These are phyloP conservation scores for Aspergillus fischeri DNA, from an alignment of 2,329 filamentous ascomycete species.

Conservation along the genomic window DNA sequence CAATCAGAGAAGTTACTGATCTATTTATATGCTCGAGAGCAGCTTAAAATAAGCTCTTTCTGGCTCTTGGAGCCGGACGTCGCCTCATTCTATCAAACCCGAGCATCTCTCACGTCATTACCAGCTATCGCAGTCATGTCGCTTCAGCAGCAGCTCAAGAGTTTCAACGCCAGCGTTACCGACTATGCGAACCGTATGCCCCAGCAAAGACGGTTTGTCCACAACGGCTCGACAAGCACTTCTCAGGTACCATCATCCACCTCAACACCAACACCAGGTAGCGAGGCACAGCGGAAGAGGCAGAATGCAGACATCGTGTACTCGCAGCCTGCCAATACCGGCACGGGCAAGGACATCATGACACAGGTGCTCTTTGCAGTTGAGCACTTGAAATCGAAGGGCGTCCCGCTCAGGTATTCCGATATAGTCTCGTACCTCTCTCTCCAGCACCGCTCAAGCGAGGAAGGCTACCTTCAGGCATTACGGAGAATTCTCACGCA, in stretches of 20 bases:
- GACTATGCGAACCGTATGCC: slow-evolving; percentile 63
- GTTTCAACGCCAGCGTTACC: slow-evolving; percentile 58
- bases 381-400: slow-evolving; percentile 71
- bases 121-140: slow-evolving; percentile 48
- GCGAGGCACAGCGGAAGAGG: slow-evolving; percentile 55
- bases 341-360: slow-evolving; percentile 74
- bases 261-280: slow-evolving; percentile 28
- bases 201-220: slow-evolving; percentile 47
- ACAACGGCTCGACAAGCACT: slow-evolving; percentile 57
- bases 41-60: slow-evolving; percentile 4
- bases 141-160: slow-evolving; percentile 62
- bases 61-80: slow-evolving; percentile 12
- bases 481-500: slow-evolving; percentile 66
- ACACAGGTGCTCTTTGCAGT: slow-evolving; percentile 86
- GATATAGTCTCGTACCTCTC: slow-evolving; percentile 80
- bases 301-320: slow-evolving; percentile 56
- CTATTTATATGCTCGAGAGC: slow-evolving; percentile 6
- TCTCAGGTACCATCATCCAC: slow-evolving; percentile 43
- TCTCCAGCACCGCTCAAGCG: slow-evolving; percentile 59
- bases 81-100: slow-evolving; percentile 3
- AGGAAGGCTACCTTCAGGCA: slow-evolving; percentile 54
- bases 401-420: slow-evolving; percentile 63
- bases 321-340: slow-evolving; percentile 72
- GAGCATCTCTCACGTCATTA: background rate
- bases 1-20: background rate